A percentile compares a stretch with the other conserved stretches of the same genome.
Conservation (phyloP, 495 filamentous ascomycete genomes). For the Aspergillus coremiiformis region DNA sequence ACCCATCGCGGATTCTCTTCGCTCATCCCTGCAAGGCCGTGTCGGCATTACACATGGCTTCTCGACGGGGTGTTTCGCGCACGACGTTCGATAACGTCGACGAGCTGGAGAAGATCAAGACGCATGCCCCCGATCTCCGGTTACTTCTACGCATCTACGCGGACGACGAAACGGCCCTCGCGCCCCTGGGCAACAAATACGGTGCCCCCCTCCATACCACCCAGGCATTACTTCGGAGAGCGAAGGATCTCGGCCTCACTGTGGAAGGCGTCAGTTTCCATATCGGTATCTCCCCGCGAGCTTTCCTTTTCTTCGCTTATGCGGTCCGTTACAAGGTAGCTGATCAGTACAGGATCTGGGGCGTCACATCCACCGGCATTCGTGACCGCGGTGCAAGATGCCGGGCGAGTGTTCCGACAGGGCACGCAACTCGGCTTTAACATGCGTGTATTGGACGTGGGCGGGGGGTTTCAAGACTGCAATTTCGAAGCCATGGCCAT, state of each 20-base stretch:
- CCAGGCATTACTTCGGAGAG: slow-evolving; percentile 12
- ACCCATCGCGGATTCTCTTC: slow-evolving; percentile 26
- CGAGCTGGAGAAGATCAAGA: slow-evolving; percentile 27
- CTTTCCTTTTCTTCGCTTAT: too few species aligned
- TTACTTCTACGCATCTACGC: slow-evolving; percentile 27
- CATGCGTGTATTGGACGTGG: slow-evolving; percentile 22
- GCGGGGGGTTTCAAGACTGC: slow-evolving; percentile 25
- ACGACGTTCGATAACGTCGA: slow-evolving; percentile 33
- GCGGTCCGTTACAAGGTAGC: too few species aligned
- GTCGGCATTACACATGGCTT: slow-evolving; percentile 17
- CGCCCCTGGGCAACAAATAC: slow-evolving; percentile 24
- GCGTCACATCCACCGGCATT: slow-evolving; percentile 18
- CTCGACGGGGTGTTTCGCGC: slow-evolving; percentile 10
- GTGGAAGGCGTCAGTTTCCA: slow-evolving; percentile 32
- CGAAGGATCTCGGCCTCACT: slow-evolving; percentile 21
- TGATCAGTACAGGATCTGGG: slow-evolving; percentile 16
- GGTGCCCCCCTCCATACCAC: slow-evolving; percentile 20
- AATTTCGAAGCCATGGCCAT: slow-evolving; percentile 19
- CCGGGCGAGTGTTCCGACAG: slow-evolving; percentile 17
- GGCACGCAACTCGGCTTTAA: slow-evolving; percentile 10
- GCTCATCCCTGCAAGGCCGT: slow-evolving; percentile 28
- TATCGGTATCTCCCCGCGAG: too few species aligned
- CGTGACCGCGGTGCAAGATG: slow-evolving; percentile 19
- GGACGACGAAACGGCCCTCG: slow-evolving; percentile 18
- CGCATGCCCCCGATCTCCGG: slow-evolving; percentile 16